Evolutionary conservation across 495 filamentous ascomycete genomes (phyloP), one percentile per base, ranked within the genome.

Genomic region (Penicillium steckii): DNA sequence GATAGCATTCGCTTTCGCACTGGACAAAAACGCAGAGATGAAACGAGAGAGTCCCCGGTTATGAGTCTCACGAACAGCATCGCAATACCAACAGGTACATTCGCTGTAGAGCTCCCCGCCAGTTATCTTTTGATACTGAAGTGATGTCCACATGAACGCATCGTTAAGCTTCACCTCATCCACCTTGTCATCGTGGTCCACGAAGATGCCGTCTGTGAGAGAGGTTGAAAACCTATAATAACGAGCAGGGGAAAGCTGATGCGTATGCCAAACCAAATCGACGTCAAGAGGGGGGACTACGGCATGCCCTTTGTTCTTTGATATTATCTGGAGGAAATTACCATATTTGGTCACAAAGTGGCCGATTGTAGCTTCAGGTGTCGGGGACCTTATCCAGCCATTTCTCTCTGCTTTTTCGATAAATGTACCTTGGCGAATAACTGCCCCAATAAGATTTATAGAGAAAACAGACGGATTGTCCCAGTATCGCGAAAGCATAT

Each of bases 61-160:
- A 27, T 46, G 19, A 18, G 44, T n/a, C 25, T 46, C 44, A 3
- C 44, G 44, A 9, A 46, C 25, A 3, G 85, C 82, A 74, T 94
- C 90, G 71, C 91, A 96, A 64, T 91, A 92, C 89, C 91, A 95
- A 69, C 91, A 96, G 3, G 85, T 90, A 62, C 91, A 95, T 67
- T 89, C 86, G 24, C 80, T 86, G 67, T 94, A 95, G 22, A 87
- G 78, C 51, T 86, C 79, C 7, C 74, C 71, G 58, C 76, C 84
- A 15, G 68, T 73, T 32, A 65, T 54, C 27, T 84, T 80, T 56
- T 85, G 77, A 65, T 91, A 95, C 9, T 61, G 68, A 57, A 83
- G 85, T 64, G 73, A 80, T 0, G 91, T 96, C 85, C 86, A 89
- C 61, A 83, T 82, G 56, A 95, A 93, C 33, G 77, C 76, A 12